Evolutionary conservation across 306 rosid species (phyloP).

Genomic region (Cucurbita maxima): DNA sequence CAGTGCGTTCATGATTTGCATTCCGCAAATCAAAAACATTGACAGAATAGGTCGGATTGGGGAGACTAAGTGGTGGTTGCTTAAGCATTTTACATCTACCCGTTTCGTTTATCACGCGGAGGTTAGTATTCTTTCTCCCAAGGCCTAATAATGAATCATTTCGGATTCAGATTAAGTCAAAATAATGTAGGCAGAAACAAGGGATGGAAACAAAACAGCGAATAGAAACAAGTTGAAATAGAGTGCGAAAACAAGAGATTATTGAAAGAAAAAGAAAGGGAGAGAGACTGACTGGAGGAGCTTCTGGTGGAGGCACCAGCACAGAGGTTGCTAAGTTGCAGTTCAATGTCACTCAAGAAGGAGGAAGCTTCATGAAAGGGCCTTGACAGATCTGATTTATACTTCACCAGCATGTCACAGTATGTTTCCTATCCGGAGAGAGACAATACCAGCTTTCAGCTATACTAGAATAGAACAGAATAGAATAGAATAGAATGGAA

Average conservation of each 20-base stretch:
- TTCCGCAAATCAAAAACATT: neutral
- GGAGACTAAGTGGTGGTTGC: neutral
- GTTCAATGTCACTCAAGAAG: neutral
- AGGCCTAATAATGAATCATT: neutral
- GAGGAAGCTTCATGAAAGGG: neutral
- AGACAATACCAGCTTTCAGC: neutral
- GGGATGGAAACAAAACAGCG: neutral
- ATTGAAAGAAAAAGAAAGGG: neutral
- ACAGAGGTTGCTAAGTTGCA: neutral
- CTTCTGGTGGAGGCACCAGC: neutral
- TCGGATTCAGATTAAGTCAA: neutral
- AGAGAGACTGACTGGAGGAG: slow-evolving; percentile 2
- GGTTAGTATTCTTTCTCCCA: neutral
- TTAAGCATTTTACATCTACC: neutral
- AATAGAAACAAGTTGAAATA: neutral
- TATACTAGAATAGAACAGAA: neutral
- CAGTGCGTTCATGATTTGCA: too few species aligned
- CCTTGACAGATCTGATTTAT: neutral
- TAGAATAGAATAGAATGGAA: neutral
- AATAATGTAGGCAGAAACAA: neutral
- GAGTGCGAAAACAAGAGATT: neutral
- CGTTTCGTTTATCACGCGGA: neutral
- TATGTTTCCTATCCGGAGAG: neutral
- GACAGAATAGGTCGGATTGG: neutral
- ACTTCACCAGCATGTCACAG: neutral